Base-by-base conservation (phyloP, 2,329 filamentous ascomycete genomes). In the Colletotrichum sansevieriae region DNA sequence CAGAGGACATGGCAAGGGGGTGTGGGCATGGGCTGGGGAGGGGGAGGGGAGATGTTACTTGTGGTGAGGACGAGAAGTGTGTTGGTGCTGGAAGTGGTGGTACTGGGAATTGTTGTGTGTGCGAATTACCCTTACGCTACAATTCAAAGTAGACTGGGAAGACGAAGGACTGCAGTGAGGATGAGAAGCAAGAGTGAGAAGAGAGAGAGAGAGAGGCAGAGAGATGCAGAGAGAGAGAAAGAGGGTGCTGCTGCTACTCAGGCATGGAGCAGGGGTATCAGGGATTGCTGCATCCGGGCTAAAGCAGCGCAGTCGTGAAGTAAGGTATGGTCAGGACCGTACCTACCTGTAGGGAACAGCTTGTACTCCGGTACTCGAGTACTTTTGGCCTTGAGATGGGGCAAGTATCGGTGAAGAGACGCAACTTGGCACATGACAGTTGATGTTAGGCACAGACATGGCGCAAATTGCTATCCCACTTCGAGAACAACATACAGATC, bases 381-480 rank as follows among this genome's bases (percentile, higher is more conserved):
- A 55, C 57, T 20, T 55, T 18, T 18, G 7, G 33, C 10, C 33
- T 18, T 35, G 56, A 49, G 41, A 69, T 55, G 57, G 63, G 63
- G 18, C 41, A 62, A 69, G 66, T 69, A 69, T 69, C 66, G 66
- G 66, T 69, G 66, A 65, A 69, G 63, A 69, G 66, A 69, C 51
- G 56, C 64, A 69, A 69, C 66, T 62, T 69, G 66, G 66, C 62
- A 69, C 51, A 69, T 69, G 66, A 69, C 66, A 69, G 63, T 65
- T 58, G 55, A 49, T 65, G 63, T 56, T 69, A 66, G 66, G 63
- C 55, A 60, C 63, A 66, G 66, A 62, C 66, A 69, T 61, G 63
- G 66, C 66, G 66, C 57, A 69, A 67, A 69, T 69, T 69, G 51
- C 66, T 65, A 69, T 39, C 57, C 63, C 66, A 69, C 66, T 69